Conservation (phyloP, 352 stramenopile species). For the Achlya hypogyna region DNA sequence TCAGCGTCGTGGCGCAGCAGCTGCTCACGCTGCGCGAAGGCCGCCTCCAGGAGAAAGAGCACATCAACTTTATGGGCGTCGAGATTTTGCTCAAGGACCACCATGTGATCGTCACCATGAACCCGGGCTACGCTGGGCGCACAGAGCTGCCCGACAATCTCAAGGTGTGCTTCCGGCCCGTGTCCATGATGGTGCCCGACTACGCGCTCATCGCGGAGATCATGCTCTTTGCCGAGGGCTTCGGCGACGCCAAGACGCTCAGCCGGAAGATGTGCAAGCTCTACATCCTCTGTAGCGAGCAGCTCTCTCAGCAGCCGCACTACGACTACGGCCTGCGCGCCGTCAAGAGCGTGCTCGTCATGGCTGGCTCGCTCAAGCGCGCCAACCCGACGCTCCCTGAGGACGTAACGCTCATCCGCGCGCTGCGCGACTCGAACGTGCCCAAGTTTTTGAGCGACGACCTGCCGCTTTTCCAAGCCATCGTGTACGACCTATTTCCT, state of each 20-base stretch:
- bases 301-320: constrained; percentile 91
- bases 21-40: constrained; percentile 67
- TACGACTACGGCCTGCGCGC: constrained; percentile 92
- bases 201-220: constrained; percentile 95
- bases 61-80: constrained; percentile 95
- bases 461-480: constrained; percentile 84
- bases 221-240: constrained; percentile 95
- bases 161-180: constrained; percentile 92
- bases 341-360: constrained; percentile 89
- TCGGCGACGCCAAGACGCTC: constrained; percentile 88
- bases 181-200: constrained; percentile 95
- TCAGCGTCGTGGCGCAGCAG: constrained; percentile 91
- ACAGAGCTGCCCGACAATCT: constrained; percentile 96
- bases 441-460: constrained; percentile 92
- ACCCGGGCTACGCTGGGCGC: constrained; percentile 92
- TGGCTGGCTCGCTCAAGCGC: constrained; percentile 86
- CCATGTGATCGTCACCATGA: constrained; percentile 98
- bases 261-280: constrained; percentile 94
- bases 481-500: constrained; percentile 89
- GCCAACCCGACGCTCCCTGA: constrained; percentile 64
- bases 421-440: constrained; percentile 88
- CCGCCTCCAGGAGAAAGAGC: constrained; percentile 70
- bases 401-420: constrained; percentile 84
- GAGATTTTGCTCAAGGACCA: constrained; percentile 93
- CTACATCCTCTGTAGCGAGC: constrained; percentile 90